Base-by-base conservation (phyloP, 345 rosid species). In the Sonneratia caseolaris region DNA sequence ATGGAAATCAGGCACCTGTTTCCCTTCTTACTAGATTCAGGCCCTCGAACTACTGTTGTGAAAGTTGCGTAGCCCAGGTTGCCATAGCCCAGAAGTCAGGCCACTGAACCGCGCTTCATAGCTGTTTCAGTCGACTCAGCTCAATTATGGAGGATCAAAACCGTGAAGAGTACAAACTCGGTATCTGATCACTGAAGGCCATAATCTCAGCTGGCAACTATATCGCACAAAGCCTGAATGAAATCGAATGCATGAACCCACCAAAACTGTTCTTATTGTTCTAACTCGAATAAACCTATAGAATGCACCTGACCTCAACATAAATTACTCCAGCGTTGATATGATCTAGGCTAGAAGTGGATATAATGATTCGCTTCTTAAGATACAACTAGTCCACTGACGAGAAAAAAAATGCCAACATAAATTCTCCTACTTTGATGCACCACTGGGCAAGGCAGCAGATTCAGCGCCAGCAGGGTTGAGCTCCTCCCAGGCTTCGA, bases 401-500 rank as follows among this genome's bases (percentile, higher is more conserved):
- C 37, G 13, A 62, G 59, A 53, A 24, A 11, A 62, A 62, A 61
- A 10, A 61, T 61, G 16, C 35, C 24, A 21, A 11, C 0, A 6
- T 18, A 13, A 62, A 62, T 37, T 24, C 37, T 35, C 66, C 84
- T 79, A 82, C 35, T 86, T 86, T 27, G 76, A 55, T 32, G 81
- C 27, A 37, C 81, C 83, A 1, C 76, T 78, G 21, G 72, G 51
- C 24, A 74, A 3, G 19, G 59, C 59, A 64, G 51, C 61, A 3
- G 83, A 67, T 40, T 72, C 76, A 5, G 37, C 78, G 21, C 70
- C 81, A 16, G 81, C 68, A 43, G 91, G 91, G 90, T 91, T 91
- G 78, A 89, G 87, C 79, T 91, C 97, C 70, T 89, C 93, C 97
- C 97, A 91, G 15, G 96, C 96, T 67, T 88, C 97, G 22, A 91